Conservation (phyloP, 306 rosid genomes). For the Prunus persica region DNA sequence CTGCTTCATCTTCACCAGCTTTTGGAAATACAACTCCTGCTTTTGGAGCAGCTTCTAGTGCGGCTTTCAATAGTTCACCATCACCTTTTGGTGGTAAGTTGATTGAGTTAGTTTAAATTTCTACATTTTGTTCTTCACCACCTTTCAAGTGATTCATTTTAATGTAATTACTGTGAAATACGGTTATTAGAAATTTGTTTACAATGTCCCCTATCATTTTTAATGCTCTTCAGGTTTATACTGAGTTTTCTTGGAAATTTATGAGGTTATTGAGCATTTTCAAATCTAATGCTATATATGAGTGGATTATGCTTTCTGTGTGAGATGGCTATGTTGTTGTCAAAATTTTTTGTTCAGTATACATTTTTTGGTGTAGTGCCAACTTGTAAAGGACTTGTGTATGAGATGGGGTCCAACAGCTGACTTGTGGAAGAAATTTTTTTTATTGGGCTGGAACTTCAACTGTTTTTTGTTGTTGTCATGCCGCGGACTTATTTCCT, state of each 20-base stretch:
- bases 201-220: background rate
- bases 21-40: slow-evolving; percentile 68
- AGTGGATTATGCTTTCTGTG: background rate
- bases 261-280: too few relatives aligned
- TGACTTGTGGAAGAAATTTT: background rate
- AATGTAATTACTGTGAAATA: background rate
- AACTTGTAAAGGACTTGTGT: too few relatives aligned
- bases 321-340: background rate
- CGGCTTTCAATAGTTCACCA: slow-evolving; percentile 61
- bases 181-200: background rate
- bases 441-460: too few relatives aligned
- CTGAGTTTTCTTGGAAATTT: background rate
- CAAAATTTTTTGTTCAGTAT: background rate
- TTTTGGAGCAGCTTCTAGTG: slow-evolving; percentile 71
- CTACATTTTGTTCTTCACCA: background rate
- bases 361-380: background rate
- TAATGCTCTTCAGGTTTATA: background rate
- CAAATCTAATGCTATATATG: background rate
- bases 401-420: background rate
- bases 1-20: slow-evolving; percentile 68
- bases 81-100: slow-evolving; percentile 63
- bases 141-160: background rate
- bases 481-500: too few relatives aligned
- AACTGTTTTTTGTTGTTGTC: too few relatives aligned
- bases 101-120: background rate